These are phyloP conservation scores for Pisolithus orientalis DNA, from an alignment of 768 basidiomycete species.

Conservation along the genomic window DNA sequence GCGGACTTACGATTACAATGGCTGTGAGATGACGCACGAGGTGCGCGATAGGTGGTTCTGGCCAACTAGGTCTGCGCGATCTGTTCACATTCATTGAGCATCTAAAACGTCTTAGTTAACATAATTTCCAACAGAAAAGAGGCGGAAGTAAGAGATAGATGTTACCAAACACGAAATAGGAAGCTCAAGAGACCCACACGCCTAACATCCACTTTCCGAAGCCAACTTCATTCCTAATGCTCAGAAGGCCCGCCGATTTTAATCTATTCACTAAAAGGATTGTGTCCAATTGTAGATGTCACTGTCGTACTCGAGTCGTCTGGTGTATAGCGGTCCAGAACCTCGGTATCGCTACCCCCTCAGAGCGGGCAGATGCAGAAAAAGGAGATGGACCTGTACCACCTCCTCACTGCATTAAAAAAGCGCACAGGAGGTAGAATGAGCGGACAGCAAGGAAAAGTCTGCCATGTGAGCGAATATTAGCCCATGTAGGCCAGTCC, in stretches of 20 bases:
- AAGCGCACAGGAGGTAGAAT: not conserved
- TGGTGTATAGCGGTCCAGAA: conserved; percentile 28
- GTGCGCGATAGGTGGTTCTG: conserved; percentile 45
- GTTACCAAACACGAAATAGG: not conserved
- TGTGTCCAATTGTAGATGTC: conserved; percentile 22
- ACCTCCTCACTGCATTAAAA: conserved; percentile 13
- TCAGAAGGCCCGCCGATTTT: conserved; percentile 44
- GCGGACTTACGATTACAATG: conserved; percentile 38
- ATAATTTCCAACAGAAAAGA: conserved; percentile 36
- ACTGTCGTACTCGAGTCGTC: conserved; percentile 32
- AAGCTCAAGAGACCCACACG: conserved; percentile 18
- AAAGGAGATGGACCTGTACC: conserved; percentile 21
- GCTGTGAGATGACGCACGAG: conserved; percentile 56
- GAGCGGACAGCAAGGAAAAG: too few relatives aligned
- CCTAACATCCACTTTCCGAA: conserved; percentile 39
- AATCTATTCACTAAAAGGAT: conserved; percentile 30
- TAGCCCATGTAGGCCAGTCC: too few relatives aligned
- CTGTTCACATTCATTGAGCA: conserved; percentile 41
- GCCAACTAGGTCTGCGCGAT: conserved; percentile 47
- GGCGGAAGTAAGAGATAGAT: too few relatives aligned
- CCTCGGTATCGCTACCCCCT: conserved; percentile 39
- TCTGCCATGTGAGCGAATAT: too few relatives aligned
- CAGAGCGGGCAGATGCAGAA: conserved; percentile 26
- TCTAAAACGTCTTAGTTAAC: conserved; percentile 32
- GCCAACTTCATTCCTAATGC: conserved; percentile 52